Base-by-base conservation (phyloP, 805 yeast genomes). In the Lipomyces chichibuensis region DNA sequence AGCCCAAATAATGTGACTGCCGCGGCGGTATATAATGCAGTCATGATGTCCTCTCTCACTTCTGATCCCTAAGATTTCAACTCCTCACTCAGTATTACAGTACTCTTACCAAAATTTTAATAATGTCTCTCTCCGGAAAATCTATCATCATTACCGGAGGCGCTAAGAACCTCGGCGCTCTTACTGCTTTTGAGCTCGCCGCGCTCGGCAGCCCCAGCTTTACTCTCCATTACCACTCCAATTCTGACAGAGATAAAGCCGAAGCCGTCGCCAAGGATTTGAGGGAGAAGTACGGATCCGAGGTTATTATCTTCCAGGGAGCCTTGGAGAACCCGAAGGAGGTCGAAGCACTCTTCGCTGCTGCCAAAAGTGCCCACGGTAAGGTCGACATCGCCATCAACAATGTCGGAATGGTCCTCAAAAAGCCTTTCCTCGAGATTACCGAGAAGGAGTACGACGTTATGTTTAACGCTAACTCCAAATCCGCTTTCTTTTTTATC, bases 361-460 rank as follows among this genome's bases (percentile, higher is more conserved):
- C 75, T 11, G 84, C 87, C 7, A 78, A 78, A 62, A 66, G 75
- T 14, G 75, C 77, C 53, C 82, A 85, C 65, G 88, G 88, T 49
- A 74, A 77, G 25, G 78, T 85, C 69, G 89, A 88, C 72, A 81
- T 85, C 74, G 91, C 90, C n/a, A 80, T 88, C 72, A 87, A 87
- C 78, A 87, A 85, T 70, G 87, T 87, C 52, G 91, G 91, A 62
- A 84, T 78, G 81, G 91, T 88, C 27, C 78, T 87, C 75, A 87
- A 87, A 80, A 88, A 87, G 75, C 84, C 86, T 49, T 72, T 87
- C 60, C 77, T 77, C 43, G 86, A 85, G n/a, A 79, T 83, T 65
- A 66, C 84, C n/a, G 82, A 84, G 63, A 80, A 77, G 35, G 91
- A 88, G 73, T 88, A 79, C 72, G 88, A 85, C 69, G 66, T 71